Conservation (phyloP, 805 yeast genomes). For the Schizosaccharomyces osmophilus region DNA sequence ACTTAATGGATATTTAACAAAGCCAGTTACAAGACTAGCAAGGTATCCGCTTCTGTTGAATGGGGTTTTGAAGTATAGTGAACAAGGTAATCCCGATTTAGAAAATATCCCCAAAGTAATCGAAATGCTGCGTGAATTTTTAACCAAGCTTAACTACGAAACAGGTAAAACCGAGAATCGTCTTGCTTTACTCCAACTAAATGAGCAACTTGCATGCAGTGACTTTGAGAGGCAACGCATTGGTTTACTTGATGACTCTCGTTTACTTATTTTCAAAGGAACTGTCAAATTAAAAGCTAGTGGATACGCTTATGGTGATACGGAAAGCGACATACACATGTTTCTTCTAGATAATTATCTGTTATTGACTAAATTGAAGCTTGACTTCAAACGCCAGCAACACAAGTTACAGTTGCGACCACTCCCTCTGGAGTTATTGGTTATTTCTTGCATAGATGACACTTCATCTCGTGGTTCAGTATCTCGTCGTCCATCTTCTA, state of each 20-base stretch:
- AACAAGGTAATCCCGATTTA: slow-evolving; percentile 49
- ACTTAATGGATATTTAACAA: slow-evolving; percentile 74
- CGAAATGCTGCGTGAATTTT: slow-evolving; percentile 47
- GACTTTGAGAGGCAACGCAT: slow-evolving; percentile 68
- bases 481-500: neutral
- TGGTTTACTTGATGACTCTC: slow-evolving; percentile 55
- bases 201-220: slow-evolving; percentile 58
- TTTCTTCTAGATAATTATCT: slow-evolving; percentile 75
- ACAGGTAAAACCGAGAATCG: slow-evolving; percentile 87
- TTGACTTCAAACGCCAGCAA: slow-evolving; percentile 73
- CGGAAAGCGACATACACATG: slow-evolving; percentile 55
- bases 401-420: slow-evolving; percentile 65
- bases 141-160: slow-evolving; percentile 58
- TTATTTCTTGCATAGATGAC: slow-evolving; percentile 46
- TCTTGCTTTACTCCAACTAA: slow-evolving; percentile 63
- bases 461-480: slow-evolving; percentile 25
- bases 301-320: slow-evolving; percentile 30
- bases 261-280: slow-evolving; percentile 59
- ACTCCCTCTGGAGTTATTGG: slow-evolving; percentile 15
- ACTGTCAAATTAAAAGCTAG: slow-evolving; percentile 49
- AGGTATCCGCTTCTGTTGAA: slow-evolving; percentile 67
- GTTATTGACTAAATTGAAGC: slow-evolving; percentile 60
- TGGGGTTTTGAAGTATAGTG: slow-evolving; percentile 63
- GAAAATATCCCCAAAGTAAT: slow-evolving; percentile 46
- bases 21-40: slow-evolving; percentile 89